Evolutionary conservation across 2,329 filamentous ascomycete genomes (phyloP).

Genomic region (Nemania sp.): DNA sequence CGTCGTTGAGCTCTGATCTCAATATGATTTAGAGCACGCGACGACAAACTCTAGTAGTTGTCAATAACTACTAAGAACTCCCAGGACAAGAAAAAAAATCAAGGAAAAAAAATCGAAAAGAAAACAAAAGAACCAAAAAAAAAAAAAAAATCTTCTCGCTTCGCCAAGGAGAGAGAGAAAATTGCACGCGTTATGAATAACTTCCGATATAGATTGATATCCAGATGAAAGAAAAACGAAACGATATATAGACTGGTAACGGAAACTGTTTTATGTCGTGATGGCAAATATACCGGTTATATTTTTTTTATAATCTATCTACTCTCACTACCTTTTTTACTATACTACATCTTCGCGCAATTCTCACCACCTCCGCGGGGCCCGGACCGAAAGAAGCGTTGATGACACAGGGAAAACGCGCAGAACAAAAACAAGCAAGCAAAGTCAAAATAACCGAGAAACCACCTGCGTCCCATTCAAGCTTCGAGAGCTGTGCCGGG

Average conservation of each 20-base stretch:
- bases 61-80: slow-evolving; percentile 3
- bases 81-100: background rate
- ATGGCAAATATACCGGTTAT: slow-evolving; percentile 22
- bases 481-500: too few species aligned
- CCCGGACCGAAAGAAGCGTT: too few species aligned
- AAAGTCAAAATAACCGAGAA: too few species aligned
- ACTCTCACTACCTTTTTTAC: slow-evolving; percentile 24
- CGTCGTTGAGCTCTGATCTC: slow-evolving; percentile 45
- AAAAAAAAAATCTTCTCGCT: slow-evolving; percentile 6
- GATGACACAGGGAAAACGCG: too few species aligned
- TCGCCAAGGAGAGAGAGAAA: slow-evolving; percentile 32
- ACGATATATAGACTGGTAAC: slow-evolving; percentile 41
- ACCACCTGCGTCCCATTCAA: too few species aligned
- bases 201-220: slow-evolving; percentile 34
- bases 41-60: background rate
- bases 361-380: too few species aligned
- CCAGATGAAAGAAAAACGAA: slow-evolving; percentile 32
- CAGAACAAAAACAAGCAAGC: too few species aligned
- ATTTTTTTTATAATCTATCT: slow-evolving; percentile 23
- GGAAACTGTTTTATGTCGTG: slow-evolving; percentile 23
- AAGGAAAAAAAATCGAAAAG: background rate
- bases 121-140: background rate
- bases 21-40: slow-evolving; percentile 54
- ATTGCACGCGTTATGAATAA: slow-evolving; percentile 37
- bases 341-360: slow-evolving; percentile 19